Base-by-base conservation (phyloP, 1,284 basidiomycete genomes). In the Cutaneotrichosporon sp. region DNA sequence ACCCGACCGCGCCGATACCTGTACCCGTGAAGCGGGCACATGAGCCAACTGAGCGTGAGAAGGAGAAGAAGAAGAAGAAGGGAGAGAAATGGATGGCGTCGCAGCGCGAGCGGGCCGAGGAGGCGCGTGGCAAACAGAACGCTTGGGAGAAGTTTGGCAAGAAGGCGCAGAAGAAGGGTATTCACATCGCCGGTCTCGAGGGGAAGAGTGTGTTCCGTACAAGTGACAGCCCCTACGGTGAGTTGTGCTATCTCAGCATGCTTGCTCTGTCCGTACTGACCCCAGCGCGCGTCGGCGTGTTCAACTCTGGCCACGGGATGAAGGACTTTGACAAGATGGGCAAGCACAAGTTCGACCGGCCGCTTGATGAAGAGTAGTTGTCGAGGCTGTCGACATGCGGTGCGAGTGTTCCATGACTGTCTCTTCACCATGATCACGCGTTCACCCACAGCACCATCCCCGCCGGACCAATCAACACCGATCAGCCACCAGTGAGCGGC, bases 61-160 rank as follows among this genome's bases (percentile, higher is more conserved):
- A 85, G 72, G 90, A 90, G 66, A 80, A 79, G 76, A 94, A 92
- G 81, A 92, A 92, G 80, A 89, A 88, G 79, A 90, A 89, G 78
- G 96, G 91, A 67, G 93, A 97, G 77, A 96, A 94, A 79, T 96
- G 96, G 77, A 70, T 90, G 54, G 90, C 92, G 77, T 81, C 78
- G 7, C 85, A 84, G 66, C 88, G 90, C 38, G 83, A 84, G 17
- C 94, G 94, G 75, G 85, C 90, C 9, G 88, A 90, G 70, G 91
- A 94, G 68, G 90, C 93, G 75, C 81, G 80, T 46, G 81, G 82
- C 55, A 94, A 94, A 77, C 90, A 97, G 78, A 83, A 82, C 60
- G 86, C 85, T 19, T 98, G 94, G 94, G 90, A 97, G 76, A 92
- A 90, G 77, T 98, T 98, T 79, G 88, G 93, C 11, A 94, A 93